Base-by-base conservation (phyloP, 1,139 yeast species). In the Candida sp. region DNA sequence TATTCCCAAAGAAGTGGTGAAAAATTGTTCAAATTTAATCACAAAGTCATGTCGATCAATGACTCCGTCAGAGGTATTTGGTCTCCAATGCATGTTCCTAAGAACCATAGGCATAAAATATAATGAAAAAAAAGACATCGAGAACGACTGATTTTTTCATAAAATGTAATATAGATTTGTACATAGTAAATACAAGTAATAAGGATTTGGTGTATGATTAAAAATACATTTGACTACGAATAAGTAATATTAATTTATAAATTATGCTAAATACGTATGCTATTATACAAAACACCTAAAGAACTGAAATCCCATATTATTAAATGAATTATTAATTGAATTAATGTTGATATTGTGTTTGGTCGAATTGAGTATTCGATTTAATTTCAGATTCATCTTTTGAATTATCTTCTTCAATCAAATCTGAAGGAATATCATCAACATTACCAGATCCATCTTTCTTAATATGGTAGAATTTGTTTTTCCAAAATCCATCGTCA, bases 21-120 rank as follows among this genome's bases (percentile, higher is more conserved):
- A 43, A 61, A 63, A 8, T 64, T 70, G 46, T 66, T 70, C 61
- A 73, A 73, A 53, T 71, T 54, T 57, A 73, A 73, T 62, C 82
- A 85, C 52, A 84, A 86, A 53, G 98, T 93, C 36, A 78, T 81
- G 62, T 84, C 96, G 37, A 65, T 76, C 47, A 93, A 91, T 63
- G 81, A 79, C 48, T 84, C 96, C 41, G 93, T 93, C 15, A 85
- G 99, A 75, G 99, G 99, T 57, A 76, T 93, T 43, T 93, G 99
- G 99, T 89, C 97, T 40, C 99, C 99, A 45, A 75, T 93, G 73
- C 97, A 93, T 61, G 82, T 78, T 43, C 82, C 81, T 48, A 84
- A 87, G 62, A 71, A 73, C 34, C 73, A 71, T 59, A 81, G 95
- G 66, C 84, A 79, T 69, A 83, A 76, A 58, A 78, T 88, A 44